Conservation (phyloP, 2,329 filamentous ascomycete species). For the Biscogniauxia marginata region DNA sequence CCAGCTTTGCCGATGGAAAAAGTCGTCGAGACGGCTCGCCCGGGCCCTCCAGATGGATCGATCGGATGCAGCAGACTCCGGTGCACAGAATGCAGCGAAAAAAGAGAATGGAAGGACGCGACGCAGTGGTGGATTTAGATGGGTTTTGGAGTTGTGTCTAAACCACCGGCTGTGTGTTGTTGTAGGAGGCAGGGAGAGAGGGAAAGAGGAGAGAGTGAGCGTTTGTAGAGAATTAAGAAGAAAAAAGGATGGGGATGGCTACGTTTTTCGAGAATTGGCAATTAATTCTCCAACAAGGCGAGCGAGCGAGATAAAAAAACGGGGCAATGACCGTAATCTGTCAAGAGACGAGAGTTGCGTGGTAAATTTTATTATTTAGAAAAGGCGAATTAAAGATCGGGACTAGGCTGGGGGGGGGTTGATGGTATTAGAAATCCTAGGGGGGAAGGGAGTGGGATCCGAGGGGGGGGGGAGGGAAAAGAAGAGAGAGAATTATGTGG, state of each 20-base stretch:
- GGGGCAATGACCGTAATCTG: conserved; percentile 38
- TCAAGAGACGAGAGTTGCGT: conserved; percentile 36
- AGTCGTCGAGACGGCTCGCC: conserved; percentile 6
- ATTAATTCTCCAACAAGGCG: conserved; percentile 43
- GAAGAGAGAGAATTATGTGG: conserved; percentile 13
- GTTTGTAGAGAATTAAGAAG: conserved; percentile 32
- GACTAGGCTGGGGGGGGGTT: conserved; percentile 31
- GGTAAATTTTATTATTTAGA: conserved; percentile 38
- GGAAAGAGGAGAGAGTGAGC: conserved; percentile 27
- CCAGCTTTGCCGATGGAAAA: conserved; percentile 16
- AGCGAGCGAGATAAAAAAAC: conserved; percentile 43
- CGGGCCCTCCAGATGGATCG: conserved; percentile 12
- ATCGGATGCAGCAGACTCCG: conserved; percentile 25
- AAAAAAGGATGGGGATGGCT: conserved; percentile 48
- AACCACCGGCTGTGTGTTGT: conserved; percentile 32
- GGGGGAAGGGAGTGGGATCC: conserved; percentile 17
- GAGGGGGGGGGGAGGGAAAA: conserved; percentile 9
- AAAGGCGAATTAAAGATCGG: conserved; percentile 35
- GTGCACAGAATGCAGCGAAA: conserved; percentile 26
- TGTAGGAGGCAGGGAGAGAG: conserved; percentile 25
- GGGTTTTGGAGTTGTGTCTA: conserved; percentile 33
- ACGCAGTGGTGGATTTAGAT: conserved; percentile 37
- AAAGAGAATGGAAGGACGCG: conserved; percentile 30
- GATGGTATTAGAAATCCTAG: conserved; percentile 21
- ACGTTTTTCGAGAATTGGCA: conserved; percentile 43